Base-by-base conservation (phyloP, 306 rosid genomes). In the Malus fusca region DNA sequence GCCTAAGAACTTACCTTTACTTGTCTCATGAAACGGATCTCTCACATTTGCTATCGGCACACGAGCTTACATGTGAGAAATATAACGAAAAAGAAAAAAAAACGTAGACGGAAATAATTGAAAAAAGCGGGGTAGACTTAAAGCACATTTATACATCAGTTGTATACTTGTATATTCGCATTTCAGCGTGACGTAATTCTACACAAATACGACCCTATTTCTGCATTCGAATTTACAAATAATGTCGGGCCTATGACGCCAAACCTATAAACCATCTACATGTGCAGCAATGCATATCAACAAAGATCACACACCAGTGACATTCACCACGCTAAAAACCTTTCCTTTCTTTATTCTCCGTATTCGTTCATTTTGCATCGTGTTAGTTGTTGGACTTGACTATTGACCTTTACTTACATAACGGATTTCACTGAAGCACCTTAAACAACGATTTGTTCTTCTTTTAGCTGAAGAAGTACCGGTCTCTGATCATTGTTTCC, bases 391-490 rank as follows among this genome's bases (percentile, higher is more conserved):
- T 69, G 60, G 73, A 81, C 74, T 80, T 70, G 55, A 77, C 75
- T 66, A 63, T 82, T 44, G 56, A 74, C 75, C 84, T 69, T 69
- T 68, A 43, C 75, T 59, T 46, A 67, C 68, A 71, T 11, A 11
- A 69, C 40, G 56, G 58, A 64, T 30, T 14, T 37, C 28, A 63
- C 71, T 26, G 28, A 63, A 67, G 63, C 65, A 71, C 51, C 73
- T 84, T 74, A 85, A 72, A 87, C 89, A 23, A 81, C 68, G 68
- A 88, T 88, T 80, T 89, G 83, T 75, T 95, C 96, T 80, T 95
- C 96, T 84, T 92, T 92, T 33, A 86, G 82, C 83, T 83, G 90
- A 79, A 91, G 75, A 87, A 85, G 87, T 18, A 79, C 93, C 13
- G 90, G 95, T 77, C 82, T 88, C 73, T 87, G 90, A 44, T 86